Evolutionary conservation across 2,329 filamentous ascomycete species (phyloP).

Genomic region (Apiospora marii): DNA sequence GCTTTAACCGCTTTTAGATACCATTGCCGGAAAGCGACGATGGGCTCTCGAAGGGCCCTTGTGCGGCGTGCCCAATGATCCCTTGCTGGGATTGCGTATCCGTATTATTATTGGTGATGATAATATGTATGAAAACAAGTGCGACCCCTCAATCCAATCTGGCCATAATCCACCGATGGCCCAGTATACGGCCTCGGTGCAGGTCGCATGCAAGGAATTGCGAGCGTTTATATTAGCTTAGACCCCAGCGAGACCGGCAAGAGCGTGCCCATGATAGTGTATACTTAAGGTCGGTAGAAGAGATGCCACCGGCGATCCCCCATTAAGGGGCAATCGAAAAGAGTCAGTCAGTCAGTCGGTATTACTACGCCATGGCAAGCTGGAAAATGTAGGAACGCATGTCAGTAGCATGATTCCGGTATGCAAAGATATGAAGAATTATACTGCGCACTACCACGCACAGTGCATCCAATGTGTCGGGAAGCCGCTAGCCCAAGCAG

Average conservation of each 20-base stretch:
- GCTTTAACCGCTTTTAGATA: constrained; percentile 3
- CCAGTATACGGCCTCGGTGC: not conserved
- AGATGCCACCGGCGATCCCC: not conserved
- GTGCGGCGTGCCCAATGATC: not conserved
- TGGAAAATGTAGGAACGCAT: no score
- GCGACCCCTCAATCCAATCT: constrained; percentile 17
- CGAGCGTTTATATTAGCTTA: not conserved
- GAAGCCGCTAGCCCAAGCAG: constrained; percentile 27
- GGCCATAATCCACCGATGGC: constrained; percentile 10
- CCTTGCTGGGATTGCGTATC: constrained; percentile 7
- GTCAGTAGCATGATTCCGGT: not conserved
- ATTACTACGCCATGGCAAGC: not conserved
- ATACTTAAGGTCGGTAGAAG: not conserved
- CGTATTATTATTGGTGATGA: constrained; percentile 2
- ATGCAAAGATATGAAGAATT: not conserved
- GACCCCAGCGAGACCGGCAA: not conserved
- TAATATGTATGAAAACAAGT: constrained; percentile 5
- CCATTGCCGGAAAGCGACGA: not conserved
- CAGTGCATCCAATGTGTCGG: constrained; percentile 29
- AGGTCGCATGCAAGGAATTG: constrained; percentile 20
- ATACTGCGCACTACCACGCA: constrained; percentile 11
- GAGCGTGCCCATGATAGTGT: not conserved
- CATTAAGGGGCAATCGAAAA: not conserved
- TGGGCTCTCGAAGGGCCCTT: not conserved
- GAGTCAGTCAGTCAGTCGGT: not conserved